Percentiles rank a stretch among this genome's conserved stretches.
Evolutionary conservation across 2,329 filamentous ascomycete genomes (phyloP).

Genomic region (Exophiala bonariae): DNA sequence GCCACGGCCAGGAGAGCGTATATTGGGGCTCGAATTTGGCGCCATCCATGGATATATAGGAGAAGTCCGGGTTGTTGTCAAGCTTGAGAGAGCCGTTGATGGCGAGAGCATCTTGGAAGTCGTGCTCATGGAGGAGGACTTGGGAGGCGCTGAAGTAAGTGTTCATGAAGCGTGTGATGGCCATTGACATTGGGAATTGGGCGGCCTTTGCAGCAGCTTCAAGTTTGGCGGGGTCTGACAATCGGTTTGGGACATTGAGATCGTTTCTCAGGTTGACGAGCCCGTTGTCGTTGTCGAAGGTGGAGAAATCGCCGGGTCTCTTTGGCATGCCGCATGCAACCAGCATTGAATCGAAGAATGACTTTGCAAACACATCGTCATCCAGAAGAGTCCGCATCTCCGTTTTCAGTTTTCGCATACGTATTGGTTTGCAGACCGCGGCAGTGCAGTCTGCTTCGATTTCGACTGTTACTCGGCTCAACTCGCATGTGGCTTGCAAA

Average conservation of each 20-base stretch:
- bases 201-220: background rate
- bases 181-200: background rate
- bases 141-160: background rate
- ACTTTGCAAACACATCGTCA: background rate
- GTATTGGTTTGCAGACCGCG: background rate
- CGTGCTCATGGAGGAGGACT: slow-evolving; percentile 1
- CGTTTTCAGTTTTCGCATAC: background rate
- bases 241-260: background rate
- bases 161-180: slow-evolving; percentile 1
- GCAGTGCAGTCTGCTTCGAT: background rate
- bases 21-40: slow-evolving; percentile 3
- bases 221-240: background rate
- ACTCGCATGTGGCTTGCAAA: slow-evolving; percentile 3
- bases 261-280: background rate
- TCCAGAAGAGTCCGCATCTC: background rate
- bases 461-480: slow-evolving; percentile 3
- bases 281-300: slow-evolving; percentile 1
- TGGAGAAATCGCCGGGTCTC: background rate
- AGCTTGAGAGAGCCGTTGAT: background rate
- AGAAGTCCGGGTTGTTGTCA: background rate
- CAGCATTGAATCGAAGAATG: slow-evolving; percentile 1
- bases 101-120: background rate
- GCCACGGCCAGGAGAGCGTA: slow-evolving; percentile 3
- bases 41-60: background rate
- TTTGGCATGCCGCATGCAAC: background rate